Evolutionary conservation across 2,329 filamentous ascomycete genomes (phyloP), one percentile per base, ranked within the genome.

Genomic region (Pseudopithomyces chartarum): DNA sequence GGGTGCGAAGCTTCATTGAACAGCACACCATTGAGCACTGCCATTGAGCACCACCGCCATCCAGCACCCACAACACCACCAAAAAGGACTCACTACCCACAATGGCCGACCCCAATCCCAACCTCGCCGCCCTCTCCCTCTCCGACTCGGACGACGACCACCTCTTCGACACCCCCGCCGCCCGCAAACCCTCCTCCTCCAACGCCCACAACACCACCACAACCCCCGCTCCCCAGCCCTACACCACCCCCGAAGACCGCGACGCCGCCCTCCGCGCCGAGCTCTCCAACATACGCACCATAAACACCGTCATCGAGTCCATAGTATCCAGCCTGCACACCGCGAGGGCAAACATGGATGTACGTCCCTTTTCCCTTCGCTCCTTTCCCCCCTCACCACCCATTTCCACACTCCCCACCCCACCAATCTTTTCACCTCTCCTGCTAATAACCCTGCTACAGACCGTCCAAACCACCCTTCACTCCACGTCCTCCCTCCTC

Each of bases 281-380:
- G 77, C 80, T 98, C 26, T 88, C 92, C 60, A 90, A 88, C 46
- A 88, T 99, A 32, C 87, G 89, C 56, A 89, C 89, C 65, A 90
- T 98, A 72, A 99, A 99, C 76, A 84, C 88, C 65, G 89, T 92
- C 39, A 91, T 99, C 58, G 92, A 97, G 73, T 86, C 85, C 20
- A 86, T 93, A 26, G 84, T 92, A 23, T 83, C 84, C 32, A 91
- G 88, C 42, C 79, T 95, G 20, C 85, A 90, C 64, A 86, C 86
- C 60, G 88, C 90, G 22, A 89, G 87, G 68, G 85, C 83, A 54
- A 93, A 93, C 75, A 95, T 95, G 90, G 82, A 86, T 67, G 89
- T 90, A 79, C 55, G 82, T 64, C 22, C n/a, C n/a, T n/a, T n/a
- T n/a, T n/a, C n/a, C n/a, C n/a, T n/a, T n/a, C n/a, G n/a, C n/a